Conservation (phyloP, 106 monocot species). For the Cymbidium sinense region DNA sequence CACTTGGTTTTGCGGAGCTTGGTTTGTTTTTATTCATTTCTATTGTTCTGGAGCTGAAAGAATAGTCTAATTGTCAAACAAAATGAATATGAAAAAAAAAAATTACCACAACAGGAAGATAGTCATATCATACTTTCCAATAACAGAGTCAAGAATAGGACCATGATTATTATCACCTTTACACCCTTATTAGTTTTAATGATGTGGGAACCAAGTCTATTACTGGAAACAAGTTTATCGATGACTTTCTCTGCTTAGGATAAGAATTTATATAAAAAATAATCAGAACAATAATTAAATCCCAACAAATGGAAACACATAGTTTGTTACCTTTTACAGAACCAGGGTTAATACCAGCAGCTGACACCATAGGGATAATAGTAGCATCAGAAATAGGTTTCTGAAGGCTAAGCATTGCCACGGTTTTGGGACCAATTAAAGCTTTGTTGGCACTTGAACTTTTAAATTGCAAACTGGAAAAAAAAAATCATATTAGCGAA, state of each 20-base stretch:
- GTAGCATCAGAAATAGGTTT: slow-evolving; percentile 6
- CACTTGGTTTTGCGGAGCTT: slow-evolving; percentile 21
- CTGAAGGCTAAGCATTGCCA: not conserved
- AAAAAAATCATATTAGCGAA: not conserved
- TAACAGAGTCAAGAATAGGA: not conserved
- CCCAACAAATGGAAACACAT: not conserved
- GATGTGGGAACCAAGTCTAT: not conserved
- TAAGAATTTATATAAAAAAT: not conserved
- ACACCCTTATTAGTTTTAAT: not conserved
- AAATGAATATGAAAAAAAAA: not conserved
- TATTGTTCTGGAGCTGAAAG: slow-evolving; percentile 13
- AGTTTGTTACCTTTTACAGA: slow-evolving; percentile 4
- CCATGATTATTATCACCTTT: not conserved
- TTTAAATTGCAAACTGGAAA: slow-evolving; percentile 1
- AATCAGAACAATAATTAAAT: not conserved
- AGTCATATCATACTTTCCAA: slow-evolving; percentile 1
- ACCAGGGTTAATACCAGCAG: slow-evolving; percentile 1
- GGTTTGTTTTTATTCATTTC: slow-evolving; percentile 20
- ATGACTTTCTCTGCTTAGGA: not conserved
- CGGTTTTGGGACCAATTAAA: not conserved
- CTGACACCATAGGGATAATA: not conserved
- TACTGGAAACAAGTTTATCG: not conserved
- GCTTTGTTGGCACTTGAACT: not conserved
- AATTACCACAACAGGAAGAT: not conserved
- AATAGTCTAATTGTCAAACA: not conserved